These are phyloP conservation scores for Conticribra guillardii DNA, from an alignment of 108 stramenopile genomes.

Conservation along the genomic window DNA sequence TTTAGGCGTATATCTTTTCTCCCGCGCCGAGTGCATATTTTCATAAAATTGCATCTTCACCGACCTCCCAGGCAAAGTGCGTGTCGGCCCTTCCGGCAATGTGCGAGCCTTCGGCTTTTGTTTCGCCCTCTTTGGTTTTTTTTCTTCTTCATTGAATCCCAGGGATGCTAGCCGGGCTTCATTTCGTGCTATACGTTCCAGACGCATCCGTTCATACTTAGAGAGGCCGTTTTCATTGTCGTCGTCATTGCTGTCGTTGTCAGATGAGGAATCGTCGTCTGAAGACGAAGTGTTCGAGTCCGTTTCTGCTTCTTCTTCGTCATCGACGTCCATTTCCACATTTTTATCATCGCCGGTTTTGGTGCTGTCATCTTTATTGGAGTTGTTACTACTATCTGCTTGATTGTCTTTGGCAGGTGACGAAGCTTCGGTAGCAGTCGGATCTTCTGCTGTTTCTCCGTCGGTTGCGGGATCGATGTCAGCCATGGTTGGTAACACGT, in stretches of 20 bases:
- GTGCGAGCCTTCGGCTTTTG: constrained; percentile 9
- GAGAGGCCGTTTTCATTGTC: constrained; percentile 23
- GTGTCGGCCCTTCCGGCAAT: constrained; percentile 17
- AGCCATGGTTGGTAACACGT: too few relatives aligned
- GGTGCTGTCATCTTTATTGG: too few relatives aligned
- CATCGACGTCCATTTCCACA: not conserved
- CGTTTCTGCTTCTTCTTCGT: not conserved
- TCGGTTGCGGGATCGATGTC: too few relatives aligned
- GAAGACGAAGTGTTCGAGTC: not conserved
- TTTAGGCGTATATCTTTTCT: constrained; percentile 9
- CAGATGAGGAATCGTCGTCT: not conserved
- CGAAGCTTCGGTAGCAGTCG: too few relatives aligned
- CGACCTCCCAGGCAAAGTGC: constrained; percentile 31
- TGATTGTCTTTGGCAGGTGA: too few relatives aligned
- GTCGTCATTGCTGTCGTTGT: constrained; percentile 1
- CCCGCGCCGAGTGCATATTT: not conserved
- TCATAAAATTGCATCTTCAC: constrained; percentile 18
- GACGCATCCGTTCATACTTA: constrained; percentile 39
- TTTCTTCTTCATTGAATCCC: constrained; percentile 15
- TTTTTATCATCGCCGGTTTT: not conserved
- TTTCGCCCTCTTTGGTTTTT: constrained; percentile 6
- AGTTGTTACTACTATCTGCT: too few relatives aligned
- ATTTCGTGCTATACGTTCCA: constrained; percentile 47
- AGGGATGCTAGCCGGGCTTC: constrained; percentile 34
- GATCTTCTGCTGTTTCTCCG: too few relatives aligned